Base-by-base conservation (phyloP, 2,329 filamentous ascomycete genomes). In the Corinectria fuckeliana region DNA sequence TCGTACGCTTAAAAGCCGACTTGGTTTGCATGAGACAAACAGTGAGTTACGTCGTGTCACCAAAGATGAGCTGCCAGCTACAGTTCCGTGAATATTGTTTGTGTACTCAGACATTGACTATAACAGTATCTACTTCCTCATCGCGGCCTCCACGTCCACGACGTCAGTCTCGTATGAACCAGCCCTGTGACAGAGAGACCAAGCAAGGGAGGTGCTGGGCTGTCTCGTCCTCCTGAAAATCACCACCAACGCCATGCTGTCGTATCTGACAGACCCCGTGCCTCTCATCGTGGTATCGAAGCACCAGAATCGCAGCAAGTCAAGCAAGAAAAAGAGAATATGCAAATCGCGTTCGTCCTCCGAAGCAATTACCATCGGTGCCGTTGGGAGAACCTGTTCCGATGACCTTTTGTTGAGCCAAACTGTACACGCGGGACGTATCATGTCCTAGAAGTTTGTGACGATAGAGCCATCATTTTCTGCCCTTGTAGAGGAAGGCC, bases 231-330 rank as follows among this genome's bases (percentile, higher is more conserved):
- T 30, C 45, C 51, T 51, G 44, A 64, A 69, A 67, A 63, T 58
- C 63, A 68, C 67, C 68, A 62, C 64, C 64, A 71, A 71, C 69
- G 69, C 69, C 69, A 57, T 69, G 66, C 64, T 64, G 65, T 67
- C 61, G 61, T 66, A 66, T 60, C 56, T 64, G 44, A 68, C 62
- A 69, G 68, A 67, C 65, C 38, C 41, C n/a, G 42, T 45, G 64
- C 32, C 32, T 58, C 68, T 69, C 64, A 26, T 57, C 58, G 65
- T 67, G 67, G 68, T 61, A 63, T 65, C 58, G 69, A 69, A 71
- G 50, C 50, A 57, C 54, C 52, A 44, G 54, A 61, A 60, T 60
- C 53, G 28, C 47, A 58, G 36, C 44, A 44, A 59, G 60, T 57
- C 58, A 56, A 57, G 55, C 44, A 52, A 56, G 50, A 61, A 63